Percentiles rank a stretch among this genome's conserved stretches.
Evolutionary conservation across 2,329 filamentous ascomycete species (phyloP).

Genomic region (Blastomyces silverae): DNA sequence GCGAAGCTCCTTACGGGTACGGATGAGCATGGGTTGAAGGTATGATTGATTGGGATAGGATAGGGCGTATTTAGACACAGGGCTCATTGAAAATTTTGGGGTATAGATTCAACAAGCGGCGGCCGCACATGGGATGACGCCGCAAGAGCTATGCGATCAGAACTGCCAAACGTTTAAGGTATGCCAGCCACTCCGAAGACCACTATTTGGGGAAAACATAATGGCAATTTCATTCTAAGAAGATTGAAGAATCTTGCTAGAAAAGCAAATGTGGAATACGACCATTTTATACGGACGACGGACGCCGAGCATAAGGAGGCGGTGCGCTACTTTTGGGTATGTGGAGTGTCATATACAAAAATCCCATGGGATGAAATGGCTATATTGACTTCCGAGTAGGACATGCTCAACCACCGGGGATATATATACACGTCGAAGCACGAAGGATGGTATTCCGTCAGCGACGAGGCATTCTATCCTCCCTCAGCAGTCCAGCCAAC

Average conservation of each 20-base stretch:
- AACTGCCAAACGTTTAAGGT: conserved; percentile 72
- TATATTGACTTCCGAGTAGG: conserved; percentile 32
- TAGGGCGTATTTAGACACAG: background rate
- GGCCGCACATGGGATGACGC: conserved; percentile 58
- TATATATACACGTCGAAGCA: conserved; percentile 81
- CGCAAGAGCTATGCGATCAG: conserved; percentile 81
- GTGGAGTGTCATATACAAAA: conserved; percentile 11
- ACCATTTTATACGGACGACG: conserved; percentile 90
- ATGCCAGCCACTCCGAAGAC: conserved; percentile 6
- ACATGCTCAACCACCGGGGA: conserved; percentile 64
- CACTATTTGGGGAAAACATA: background rate
- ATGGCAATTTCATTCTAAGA: background rate
- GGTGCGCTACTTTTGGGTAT: conserved; percentile 81
- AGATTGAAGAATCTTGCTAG: conserved; percentile 54
- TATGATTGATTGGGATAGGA: conserved; percentile 24
- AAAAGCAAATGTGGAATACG: conserved; percentile 63
- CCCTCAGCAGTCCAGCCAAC: conserved; percentile 64
- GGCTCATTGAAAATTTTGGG: conserved; percentile 20
- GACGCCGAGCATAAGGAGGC: conserved; percentile 73
- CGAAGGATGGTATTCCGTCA: conserved; percentile 93
- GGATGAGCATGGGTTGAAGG: conserved; percentile 95
- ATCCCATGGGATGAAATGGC: background rate
- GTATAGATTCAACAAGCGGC: conserved; percentile 73
- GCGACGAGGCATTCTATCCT: conserved; percentile 95
- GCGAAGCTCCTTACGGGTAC: conserved; percentile 83